These are phyloP conservation scores for Agrocybe praecox DNA, from an alignment of 768 basidiomycete species.

Conservation along the genomic window DNA sequence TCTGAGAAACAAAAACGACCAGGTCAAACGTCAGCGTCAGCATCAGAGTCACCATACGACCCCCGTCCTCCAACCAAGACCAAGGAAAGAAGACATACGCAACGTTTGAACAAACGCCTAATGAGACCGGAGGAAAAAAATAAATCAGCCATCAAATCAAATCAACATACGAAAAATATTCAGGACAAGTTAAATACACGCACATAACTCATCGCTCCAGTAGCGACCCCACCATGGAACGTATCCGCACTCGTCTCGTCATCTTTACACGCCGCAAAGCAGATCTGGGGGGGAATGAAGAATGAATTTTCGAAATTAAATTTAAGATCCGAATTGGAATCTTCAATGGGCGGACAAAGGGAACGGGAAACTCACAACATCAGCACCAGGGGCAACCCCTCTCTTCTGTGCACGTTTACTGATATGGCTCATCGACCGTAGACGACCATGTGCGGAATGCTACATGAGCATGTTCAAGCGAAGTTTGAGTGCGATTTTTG, in stretches of 20 bases:
- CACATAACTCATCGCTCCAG: conserved; percentile 82
- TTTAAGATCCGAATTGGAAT: no score
- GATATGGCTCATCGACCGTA: conserved; percentile 45
- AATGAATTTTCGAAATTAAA: no score
- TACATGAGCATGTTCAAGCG: no score
- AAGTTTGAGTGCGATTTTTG: no score
- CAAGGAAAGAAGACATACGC: neutral
- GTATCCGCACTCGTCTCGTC: conserved; percentile 77
- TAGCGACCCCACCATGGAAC: conserved; percentile 60
- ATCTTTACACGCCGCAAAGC: conserved; percentile 73
- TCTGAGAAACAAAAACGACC: conserved; percentile 24
- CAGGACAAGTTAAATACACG: conserved; percentile 23
- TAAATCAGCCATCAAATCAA: neutral
- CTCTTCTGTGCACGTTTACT: conserved; percentile 30
- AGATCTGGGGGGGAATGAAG: no score
- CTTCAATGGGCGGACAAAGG: no score
- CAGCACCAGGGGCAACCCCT: conserved; percentile 65
- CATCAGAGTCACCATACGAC: no score
- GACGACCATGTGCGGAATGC: conserved; percentile 59
- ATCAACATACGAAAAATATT: no score
- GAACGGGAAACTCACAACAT: conserved; percentile 48
- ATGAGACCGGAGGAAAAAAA: neutral
- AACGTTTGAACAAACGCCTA: neutral
- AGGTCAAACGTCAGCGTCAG: no score
- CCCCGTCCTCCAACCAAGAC: no score